A percentile compares a stretch with the other conserved stretches of the same genome.
These are phyloP conservation scores for Hippophae gyantsensis DNA, from an alignment of 306 rosid genomes.

Conservation along the genomic window DNA sequence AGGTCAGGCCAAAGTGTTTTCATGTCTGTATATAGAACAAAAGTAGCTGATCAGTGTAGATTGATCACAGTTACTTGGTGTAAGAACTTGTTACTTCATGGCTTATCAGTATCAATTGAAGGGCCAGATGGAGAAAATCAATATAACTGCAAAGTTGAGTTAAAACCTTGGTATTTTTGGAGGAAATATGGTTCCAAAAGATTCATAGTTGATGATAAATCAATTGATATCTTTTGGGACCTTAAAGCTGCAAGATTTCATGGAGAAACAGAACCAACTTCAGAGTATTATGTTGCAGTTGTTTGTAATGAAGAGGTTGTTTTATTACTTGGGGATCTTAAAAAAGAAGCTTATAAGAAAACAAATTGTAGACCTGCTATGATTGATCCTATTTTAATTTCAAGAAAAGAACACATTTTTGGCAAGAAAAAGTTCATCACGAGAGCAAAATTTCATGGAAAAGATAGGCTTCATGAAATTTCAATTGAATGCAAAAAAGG, in stretches of 20 bases:
- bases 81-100: slow-evolving; percentile 60
- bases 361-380: slow-evolving; percentile 70
- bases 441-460: slow-evolving; percentile 64
- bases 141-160: slow-evolving; percentile 68
- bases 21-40: slow-evolving; percentile 61
- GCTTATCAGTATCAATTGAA: slow-evolving; percentile 61
- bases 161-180: slow-evolving; percentile 92
- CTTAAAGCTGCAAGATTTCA: slow-evolving; percentile 64
- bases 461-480: slow-evolving; percentile 61
- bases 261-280: slow-evolving; percentile 68
- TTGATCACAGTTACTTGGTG: slow-evolving; percentile 73
- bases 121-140: slow-evolving; percentile 59
- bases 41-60: slow-evolving; percentile 58
- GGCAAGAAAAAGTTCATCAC: slow-evolving; percentile 70
- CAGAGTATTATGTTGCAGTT: slow-evolving; percentile 75
- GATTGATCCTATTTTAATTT: slow-evolving; percentile 63
- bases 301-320: slow-evolving; percentile 74
- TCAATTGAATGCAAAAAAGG: slow-evolving; percentile 62
- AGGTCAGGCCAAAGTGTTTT: slow-evolving; percentile 72
- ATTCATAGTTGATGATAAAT: slow-evolving; percentile 45
- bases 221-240: slow-evolving; percentile 62
- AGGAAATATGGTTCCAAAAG: slow-evolving; percentile 71
- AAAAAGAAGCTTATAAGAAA: slow-evolving; percentile 65
- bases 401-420: slow-evolving; percentile 67
- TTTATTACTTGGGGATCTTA: slow-evolving; percentile 66